Conservation (phyloP, 371 early-diverging fungal genomes). For the Lichtheimia corymbifera region DNA sequence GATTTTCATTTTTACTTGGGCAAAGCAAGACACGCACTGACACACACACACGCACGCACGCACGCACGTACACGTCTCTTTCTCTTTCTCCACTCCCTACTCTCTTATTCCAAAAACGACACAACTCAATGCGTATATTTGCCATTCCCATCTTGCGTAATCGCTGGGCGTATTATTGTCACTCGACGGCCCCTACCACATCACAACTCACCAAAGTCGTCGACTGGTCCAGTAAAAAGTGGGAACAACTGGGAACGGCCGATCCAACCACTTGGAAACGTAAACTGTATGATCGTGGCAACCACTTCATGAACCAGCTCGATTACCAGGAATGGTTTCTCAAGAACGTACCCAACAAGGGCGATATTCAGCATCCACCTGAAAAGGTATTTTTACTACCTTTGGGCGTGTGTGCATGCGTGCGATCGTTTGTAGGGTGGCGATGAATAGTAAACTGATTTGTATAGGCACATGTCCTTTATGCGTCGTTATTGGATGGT, state of each 20-base stretch:
- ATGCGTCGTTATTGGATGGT: slow-evolving; percentile 42
- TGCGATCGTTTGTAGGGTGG: not conserved
- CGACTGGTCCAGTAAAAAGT: slow-evolving; percentile 61
- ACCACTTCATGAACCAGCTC: slow-evolving; percentile 68
- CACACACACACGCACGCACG: no score
- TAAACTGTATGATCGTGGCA: slow-evolving; percentile 63
- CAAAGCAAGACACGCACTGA: no score
- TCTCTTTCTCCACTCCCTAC: no score
- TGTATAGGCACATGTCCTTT: slow-evolving; percentile 44
- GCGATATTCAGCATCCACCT: slow-evolving; percentile 37
- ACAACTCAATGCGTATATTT: slow-evolving; percentile 34
- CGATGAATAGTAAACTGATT: not conserved
- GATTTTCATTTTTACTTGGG: no score
- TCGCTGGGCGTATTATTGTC: slow-evolving; percentile 58
- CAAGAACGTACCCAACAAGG: slow-evolving; percentile 68
- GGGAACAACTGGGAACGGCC: slow-evolving; percentile 59
- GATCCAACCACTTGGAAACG: slow-evolving; percentile 57
- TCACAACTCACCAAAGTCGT: slow-evolving; percentile 57
- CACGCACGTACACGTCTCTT: no score
- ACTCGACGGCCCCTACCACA: slow-evolving; percentile 34
- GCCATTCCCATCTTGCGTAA: slow-evolving; percentile 49
- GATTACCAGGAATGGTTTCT: slow-evolving; percentile 81
- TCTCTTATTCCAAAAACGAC: no score
- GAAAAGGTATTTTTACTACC: slow-evolving; percentile 37
- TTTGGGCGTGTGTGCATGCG: not conserved